These are phyloP conservation scores for Mycena sanguinolenta DNA, from an alignment of 768 basidiomycete species.

Conservation along the genomic window DNA sequence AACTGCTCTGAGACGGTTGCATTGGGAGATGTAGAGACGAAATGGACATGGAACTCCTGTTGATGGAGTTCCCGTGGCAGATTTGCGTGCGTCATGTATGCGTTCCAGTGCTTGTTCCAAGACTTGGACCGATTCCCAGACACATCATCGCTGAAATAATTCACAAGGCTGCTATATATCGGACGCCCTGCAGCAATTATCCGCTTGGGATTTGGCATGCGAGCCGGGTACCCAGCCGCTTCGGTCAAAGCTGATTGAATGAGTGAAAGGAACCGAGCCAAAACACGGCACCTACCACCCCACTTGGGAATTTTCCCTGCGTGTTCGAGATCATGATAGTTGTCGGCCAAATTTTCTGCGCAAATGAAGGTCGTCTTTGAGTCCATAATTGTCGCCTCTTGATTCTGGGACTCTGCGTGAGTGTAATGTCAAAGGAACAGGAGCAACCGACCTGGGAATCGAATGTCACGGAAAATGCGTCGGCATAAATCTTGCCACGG, in stretches of 20 bases:
- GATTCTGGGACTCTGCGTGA: background rate
- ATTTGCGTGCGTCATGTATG: constrained; percentile 53
- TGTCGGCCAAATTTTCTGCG: background rate
- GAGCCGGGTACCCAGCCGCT: constrained; percentile 36
- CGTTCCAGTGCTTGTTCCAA: constrained; percentile 61
- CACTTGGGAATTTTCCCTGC: constrained; percentile 5
- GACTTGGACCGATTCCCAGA: constrained; percentile 51
- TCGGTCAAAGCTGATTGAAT: constrained; percentile 19
- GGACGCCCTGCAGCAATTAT: constrained; percentile 46
- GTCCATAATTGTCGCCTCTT: background rate
- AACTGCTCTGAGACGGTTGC: constrained; percentile 55
- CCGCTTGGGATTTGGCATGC: constrained; percentile 52
- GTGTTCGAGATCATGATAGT: constrained; percentile 13
- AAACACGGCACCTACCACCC: background rate
- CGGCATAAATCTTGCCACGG: background rate
- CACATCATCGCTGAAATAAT: too few species aligned
- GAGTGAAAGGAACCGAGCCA: background rate
- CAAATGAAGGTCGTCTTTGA: background rate
- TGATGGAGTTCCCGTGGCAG: constrained; percentile 49
- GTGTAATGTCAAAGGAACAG: background rate
- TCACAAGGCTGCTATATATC: too few species aligned
- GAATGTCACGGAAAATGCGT: too few species aligned
- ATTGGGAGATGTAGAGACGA: constrained; percentile 53
- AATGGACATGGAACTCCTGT: too few species aligned
- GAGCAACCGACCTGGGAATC: background rate